Evolutionary conservation across 352 stramenopile species (phyloP).

Genomic region (Aphanomyces cochlioides): DNA sequence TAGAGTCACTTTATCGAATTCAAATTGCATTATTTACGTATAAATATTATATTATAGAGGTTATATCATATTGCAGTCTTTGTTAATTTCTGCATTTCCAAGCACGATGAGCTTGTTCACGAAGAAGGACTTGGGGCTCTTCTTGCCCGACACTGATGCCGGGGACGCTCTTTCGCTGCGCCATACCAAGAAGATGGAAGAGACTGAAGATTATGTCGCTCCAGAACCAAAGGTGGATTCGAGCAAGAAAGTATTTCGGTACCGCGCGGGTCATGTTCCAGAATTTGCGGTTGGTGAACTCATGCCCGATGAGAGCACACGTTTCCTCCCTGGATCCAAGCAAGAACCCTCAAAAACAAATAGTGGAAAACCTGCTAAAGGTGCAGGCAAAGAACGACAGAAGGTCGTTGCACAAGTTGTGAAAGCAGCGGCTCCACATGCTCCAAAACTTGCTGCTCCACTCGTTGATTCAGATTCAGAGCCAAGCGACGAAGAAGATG

Average conservation of each 20-base stretch:
- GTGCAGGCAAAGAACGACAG: conserved; percentile 8
- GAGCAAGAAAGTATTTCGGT: conserved; percentile 77
- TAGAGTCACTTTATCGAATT: no score
- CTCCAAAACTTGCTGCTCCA: conserved; percentile 1
- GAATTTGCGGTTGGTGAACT: conserved; percentile 52
- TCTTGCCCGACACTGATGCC: conserved; percentile 75
- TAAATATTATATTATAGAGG: no score
- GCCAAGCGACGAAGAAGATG: conserved; percentile 58
- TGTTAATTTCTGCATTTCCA: neutral
- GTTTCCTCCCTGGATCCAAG: neutral
- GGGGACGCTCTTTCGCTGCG: conserved; percentile 75
- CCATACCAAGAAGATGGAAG: conserved; percentile 66
- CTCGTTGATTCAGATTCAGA: conserved; percentile 40
- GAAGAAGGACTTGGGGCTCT: conserved; percentile 80
- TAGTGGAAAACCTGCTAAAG: neutral
- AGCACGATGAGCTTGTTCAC: conserved; percentile 72
- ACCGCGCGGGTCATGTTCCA: conserved; percentile 77
- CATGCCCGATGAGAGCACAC: conserved; percentile 18
- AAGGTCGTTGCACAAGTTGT: conserved; percentile 25
- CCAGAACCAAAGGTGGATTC: conserved; percentile 76
- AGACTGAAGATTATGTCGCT: conserved; percentile 66
- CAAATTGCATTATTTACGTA: no score
- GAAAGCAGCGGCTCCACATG: neutral
- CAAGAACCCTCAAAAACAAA: neutral
- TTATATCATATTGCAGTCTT: no score